Evolutionary conservation across 352 stramenopile species (phyloP), one percentile per base, ranked within the genome.

Genomic region (Pythium sukuiense): DNA sequence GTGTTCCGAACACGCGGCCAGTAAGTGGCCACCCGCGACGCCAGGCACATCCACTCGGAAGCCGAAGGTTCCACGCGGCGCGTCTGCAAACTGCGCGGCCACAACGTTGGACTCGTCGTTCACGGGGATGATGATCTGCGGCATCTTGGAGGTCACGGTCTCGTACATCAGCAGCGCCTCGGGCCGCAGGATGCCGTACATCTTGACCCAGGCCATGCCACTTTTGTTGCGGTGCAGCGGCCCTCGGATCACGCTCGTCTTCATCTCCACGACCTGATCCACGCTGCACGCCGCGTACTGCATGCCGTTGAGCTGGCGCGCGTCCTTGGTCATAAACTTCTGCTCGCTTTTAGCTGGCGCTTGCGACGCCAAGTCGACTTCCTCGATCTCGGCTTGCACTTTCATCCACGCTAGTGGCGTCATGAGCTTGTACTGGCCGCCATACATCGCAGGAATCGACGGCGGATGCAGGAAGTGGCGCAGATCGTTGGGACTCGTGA

Each of bases 141-240:
- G 85, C 68, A 83, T 80, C 30, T 74, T 72, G 53, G 73, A 69
- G 5, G 72, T 87, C 14, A 77, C 79, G 26, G 61, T 72, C 43
- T 92, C 85, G 55, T 93, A 93, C 11, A 93, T 65, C 61, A 93
- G 67, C 52, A 93, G 58, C 20, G 83, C 85, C 59, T 93, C 81
- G 0, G 85, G 85, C 3, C 85, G 76, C 53, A 93, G 49, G 32
- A 93, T 62, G 14, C 70, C 85, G 61, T 92, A 92, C 58, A 88
- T 76, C 56, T 88, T 87, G 53, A 74, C 76, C 85, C 85, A 93
- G 30, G 76, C 76, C 16, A 79, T 72, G 26, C 79, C 85, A 61
- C 71, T 90, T 73, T 90, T 92, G 64, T 90, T 87, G 35, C 83
- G 76, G 60, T 76, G 87, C 26, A 93, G 63, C 12, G 83, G 73